Conservation (phyloP, 306 rosid genomes). For the Cercis canadensis region DNA sequence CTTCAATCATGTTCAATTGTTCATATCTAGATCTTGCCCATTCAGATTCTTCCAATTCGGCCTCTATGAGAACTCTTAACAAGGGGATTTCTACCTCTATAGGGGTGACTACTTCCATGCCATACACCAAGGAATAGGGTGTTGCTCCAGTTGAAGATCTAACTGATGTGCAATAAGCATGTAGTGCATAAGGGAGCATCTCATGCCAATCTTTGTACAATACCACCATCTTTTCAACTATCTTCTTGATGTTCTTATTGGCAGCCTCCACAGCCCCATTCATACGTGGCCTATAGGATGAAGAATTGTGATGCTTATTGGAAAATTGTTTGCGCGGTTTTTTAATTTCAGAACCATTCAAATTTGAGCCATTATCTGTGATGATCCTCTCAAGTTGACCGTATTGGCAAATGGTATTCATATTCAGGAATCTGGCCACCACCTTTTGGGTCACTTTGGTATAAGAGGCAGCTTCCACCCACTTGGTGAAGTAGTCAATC, state of each 20-base stretch:
- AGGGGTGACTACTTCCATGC: background rate
- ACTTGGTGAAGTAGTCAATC: background rate
- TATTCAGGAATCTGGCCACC: too few relatives aligned
- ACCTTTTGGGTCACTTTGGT: too few relatives aligned
- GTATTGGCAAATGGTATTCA: background rate
- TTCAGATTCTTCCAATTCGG: background rate
- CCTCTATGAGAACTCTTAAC: background rate
- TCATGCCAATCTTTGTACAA: background rate
- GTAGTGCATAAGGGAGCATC: background rate
- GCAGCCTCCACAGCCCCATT: too few relatives aligned
- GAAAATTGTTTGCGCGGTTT: background rate
- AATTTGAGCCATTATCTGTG: background rate
- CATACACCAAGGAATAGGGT: background rate
- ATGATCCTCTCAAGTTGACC: background rate
- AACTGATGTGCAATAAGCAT: background rate
- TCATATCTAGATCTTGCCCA: background rate
- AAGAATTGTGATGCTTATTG: too few relatives aligned
- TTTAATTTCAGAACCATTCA: too few relatives aligned
- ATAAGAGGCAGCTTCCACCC: background rate
- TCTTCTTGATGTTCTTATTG: too few relatives aligned
- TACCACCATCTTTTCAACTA: background rate
- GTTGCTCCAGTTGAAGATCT: background rate
- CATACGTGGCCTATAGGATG: too few relatives aligned
- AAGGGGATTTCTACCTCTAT: background rate
- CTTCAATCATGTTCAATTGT: too few relatives aligned